Base-by-base conservation (phyloP, 2,329 filamentous ascomycete species). In the Ampelomyces quisqualis region DNA sequence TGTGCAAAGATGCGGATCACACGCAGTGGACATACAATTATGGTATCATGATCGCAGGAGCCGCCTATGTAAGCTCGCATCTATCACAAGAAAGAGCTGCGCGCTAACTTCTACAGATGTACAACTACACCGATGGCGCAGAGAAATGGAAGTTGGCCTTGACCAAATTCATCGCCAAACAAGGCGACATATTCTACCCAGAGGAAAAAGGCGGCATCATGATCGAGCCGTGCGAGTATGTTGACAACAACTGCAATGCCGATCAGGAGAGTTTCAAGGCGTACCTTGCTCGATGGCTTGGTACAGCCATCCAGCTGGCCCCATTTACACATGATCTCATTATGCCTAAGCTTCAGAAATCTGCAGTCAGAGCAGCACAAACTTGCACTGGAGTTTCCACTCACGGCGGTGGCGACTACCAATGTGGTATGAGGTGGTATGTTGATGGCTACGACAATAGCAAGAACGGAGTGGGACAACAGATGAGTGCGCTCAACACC, bases 401-500 rank as follows among this genome's bases (percentile, higher is more conserved):
- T 62, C 70, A 18, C 65, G 66, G 23, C 26, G 38, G 55, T 58
- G 43, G 58, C 62, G 34, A 35, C 14, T 57, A 57, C 27, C 51
- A 53, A 22, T 76, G 73, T 53, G 73, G 73, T 3, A 70, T 66
- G 23, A 60, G 64, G 11, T 76, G 73, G 73, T 67, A 57, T 37
- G 62, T 57, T 13, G 46, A 57, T 5, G 57, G 49, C 2, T 73
- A 69, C 49, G 77, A n/a, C n/a, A n/a, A 80, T 53, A 69, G 73
- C 3, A 65, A 62, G 1, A 58, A 62, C 8, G 78, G 79, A 6
- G 77, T 79, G 2, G 78, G 78, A 2, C 74, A 81, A 58, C 74
- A 80, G 62, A 79, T 82, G 76, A 74, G 72, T 34, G 78, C 76
- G 0, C 67, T 82, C 5, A 76, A 76, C 33, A 71, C 76, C 33